Conservation (phyloP, 1,284 basidiomycete species). For the Kalmanozyma brasiliensis region DNA sequence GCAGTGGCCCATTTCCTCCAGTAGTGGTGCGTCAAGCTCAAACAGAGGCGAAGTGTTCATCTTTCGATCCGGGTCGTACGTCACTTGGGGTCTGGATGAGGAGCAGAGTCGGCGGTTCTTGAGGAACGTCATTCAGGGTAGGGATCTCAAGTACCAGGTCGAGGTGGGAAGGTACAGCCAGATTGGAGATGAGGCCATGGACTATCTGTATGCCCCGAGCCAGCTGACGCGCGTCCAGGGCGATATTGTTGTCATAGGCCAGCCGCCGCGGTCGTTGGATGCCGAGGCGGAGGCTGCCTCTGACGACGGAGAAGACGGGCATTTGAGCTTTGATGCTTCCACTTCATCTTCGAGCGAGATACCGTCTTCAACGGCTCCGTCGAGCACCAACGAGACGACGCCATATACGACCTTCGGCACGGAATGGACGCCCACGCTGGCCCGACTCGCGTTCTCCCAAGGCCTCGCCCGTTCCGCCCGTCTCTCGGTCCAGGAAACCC, state of each 20-base stretch:
- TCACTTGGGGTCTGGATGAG: slow-evolving; percentile 63
- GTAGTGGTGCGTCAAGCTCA: neutral
- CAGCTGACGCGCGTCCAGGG: slow-evolving; percentile 62
- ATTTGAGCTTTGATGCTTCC: neutral
- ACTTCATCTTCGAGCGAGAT: neutral
- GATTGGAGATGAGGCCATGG: slow-evolving; percentile 66
- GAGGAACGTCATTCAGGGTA: slow-evolving; percentile 50
- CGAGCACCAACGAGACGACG: neutral
- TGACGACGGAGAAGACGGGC: slow-evolving; percentile 9
- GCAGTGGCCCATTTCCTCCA: slow-evolving; percentile 47
- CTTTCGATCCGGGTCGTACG: slow-evolving; percentile 62
- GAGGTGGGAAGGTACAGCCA: slow-evolving; percentile 51
- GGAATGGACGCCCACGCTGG: slow-evolving; percentile 57
- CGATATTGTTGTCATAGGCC: slow-evolving; percentile 64
- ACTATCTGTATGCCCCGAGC: slow-evolving; percentile 54
- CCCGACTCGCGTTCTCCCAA: slow-evolving; percentile 63
- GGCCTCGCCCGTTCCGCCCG: slow-evolving; percentile 65
- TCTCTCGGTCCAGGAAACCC: slow-evolving; percentile 60
- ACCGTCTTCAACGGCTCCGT: neutral
- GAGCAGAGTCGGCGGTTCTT: slow-evolving; percentile 57
- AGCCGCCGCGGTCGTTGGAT: slow-evolving; percentile 45
- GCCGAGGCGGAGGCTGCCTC: slow-evolving; percentile 15
- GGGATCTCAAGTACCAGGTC: slow-evolving; percentile 33
- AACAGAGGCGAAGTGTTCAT: slow-evolving; percentile 61
- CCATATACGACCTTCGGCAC: slow-evolving; percentile 32